These are phyloP conservation scores for Zygosaccharomyces gambellarensis DNA, from an alignment of 805 yeast genomes.

Conservation along the genomic window DNA sequence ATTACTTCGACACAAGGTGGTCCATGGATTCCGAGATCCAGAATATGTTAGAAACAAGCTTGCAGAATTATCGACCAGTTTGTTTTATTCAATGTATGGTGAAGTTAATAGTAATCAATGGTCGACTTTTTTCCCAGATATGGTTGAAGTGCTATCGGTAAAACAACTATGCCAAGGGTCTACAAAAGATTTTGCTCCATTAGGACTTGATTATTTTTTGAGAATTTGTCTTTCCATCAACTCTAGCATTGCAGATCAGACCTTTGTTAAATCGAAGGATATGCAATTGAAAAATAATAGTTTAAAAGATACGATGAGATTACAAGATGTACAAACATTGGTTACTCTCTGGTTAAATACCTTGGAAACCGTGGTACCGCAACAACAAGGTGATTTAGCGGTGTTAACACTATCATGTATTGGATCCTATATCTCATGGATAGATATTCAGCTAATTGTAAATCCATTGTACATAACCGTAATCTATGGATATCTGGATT, in stretches of 20 bases:
- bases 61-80: conserved; percentile 31
- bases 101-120: conserved; percentile 30
- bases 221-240: conserved; percentile 74
- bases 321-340: conserved; percentile 63
- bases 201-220: conserved; percentile 63
- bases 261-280: conserved; percentile 64
- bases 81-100: conserved; percentile 33
- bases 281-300: conserved; percentile 59
- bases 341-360: conserved; percentile 61
- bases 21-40: conserved; percentile 21
- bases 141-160: conserved; percentile 24
- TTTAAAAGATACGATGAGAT: conserved; percentile 79
- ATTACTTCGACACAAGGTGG: conserved; percentile 22
- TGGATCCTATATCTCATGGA: conserved; percentile 91
- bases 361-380: conserved; percentile 20
- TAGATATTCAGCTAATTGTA: conserved; percentile 71
- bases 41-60: conserved; percentile 34
- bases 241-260: conserved; percentile 88
- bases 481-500: conserved; percentile 55
- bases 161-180: conserved; percentile 14
- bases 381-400: conserved; percentile 25
- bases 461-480: conserved; percentile 52
- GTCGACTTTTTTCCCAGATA: conserved; percentile 31
- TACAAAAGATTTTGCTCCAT: conserved; percentile 32
- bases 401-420: conserved; percentile 49